phyloP scores from a whole-genome alignment of 2,329 filamentous ascomycete species.

The Aspergillus terreus region DNA sequence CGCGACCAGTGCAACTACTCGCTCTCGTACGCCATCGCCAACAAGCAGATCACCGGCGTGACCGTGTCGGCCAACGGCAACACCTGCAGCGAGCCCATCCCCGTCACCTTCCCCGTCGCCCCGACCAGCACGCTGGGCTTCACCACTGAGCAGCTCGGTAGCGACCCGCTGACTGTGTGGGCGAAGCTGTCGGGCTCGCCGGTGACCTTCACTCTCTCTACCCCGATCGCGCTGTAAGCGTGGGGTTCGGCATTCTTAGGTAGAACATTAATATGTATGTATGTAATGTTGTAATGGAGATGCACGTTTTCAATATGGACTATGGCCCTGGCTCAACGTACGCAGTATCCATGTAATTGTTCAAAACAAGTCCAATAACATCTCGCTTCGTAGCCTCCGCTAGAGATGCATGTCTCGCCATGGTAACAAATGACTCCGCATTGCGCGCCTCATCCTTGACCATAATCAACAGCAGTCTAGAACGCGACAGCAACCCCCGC shows the following conservation, averaged over 20 bases:
- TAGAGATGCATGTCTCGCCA: no score
- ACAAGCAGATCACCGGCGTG: conserved; percentile 48
- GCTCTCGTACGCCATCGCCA: conserved; percentile 44
- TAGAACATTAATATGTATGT: neutral
- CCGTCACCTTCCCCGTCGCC: conserved; percentile 51
- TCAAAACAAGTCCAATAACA: no score
- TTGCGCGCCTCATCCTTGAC: no score
- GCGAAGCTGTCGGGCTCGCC: conserved; percentile 44
- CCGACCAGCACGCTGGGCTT: conserved; percentile 44
- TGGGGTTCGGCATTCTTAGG: neutral
- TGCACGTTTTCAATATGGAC: no score
- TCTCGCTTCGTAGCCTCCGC: no score
- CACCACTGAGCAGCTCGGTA: conserved; percentile 52
- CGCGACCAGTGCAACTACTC: conserved; percentile 53
- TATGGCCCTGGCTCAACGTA: no score
- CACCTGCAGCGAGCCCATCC: conserved; percentile 50
- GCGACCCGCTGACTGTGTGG: conserved; percentile 52
- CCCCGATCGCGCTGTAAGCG: conserved; percentile 31
- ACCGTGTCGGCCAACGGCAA: conserved; percentile 50
- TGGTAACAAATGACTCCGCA: no score
- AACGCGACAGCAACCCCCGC: no score
- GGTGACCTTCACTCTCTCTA: conserved; percentile 43
- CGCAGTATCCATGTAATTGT: no score
- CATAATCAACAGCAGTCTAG: no score
- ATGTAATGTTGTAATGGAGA: neutral